Evolutionary conservation across 1,284 basidiomycete genomes (phyloP).

Genomic region (Ustanciosporium gigantosporum): DNA sequence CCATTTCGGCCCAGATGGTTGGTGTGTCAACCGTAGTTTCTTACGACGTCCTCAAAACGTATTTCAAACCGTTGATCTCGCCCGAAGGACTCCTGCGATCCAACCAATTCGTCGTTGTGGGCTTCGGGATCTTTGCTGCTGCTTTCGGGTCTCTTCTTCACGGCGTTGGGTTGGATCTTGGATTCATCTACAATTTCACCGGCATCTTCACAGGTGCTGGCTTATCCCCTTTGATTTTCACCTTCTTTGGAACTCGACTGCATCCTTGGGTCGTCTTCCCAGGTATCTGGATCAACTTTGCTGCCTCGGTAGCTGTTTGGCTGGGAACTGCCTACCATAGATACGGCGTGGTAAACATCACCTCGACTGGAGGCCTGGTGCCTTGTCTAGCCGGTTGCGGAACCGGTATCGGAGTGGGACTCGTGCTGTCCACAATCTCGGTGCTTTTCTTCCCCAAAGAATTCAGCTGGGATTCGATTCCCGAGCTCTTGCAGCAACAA

Average conservation of each 20-base stretch:
- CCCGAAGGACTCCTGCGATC: conserved; percentile 37
- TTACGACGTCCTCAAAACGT: conserved; percentile 48
- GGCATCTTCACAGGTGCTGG: conserved; percentile 47
- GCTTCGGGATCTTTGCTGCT: conserved; percentile 52
- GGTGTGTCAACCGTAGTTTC: conserved; percentile 43
- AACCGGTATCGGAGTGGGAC: conserved; percentile 43
- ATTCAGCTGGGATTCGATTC: conserved; percentile 44
- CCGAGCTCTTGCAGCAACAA: conserved; percentile 27
- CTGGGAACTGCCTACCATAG: conserved; percentile 42
- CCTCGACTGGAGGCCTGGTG: conserved; percentile 33
- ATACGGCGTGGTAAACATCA: conserved; percentile 37
- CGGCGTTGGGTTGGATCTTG: conserved; percentile 50
- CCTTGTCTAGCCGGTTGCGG: conserved; percentile 47
- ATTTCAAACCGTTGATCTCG: conserved; percentile 39
- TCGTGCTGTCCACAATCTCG: conserved; percentile 21
- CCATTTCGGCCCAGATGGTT: conserved; percentile 47
- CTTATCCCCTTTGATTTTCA: conserved; percentile 44
- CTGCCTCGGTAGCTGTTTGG: conserved; percentile 52
- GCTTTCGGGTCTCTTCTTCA: conserved; percentile 52
- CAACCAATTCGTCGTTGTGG: conserved; percentile 50
- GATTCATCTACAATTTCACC: conserved; percentile 47
- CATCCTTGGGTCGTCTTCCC: conserved; percentile 46
- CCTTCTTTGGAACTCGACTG: conserved; percentile 49
- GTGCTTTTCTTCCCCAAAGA: conserved; percentile 36
- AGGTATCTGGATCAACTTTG: conserved; percentile 55